These are phyloP conservation scores for Catharanthus roseus DNA, from an alignment of 257 asterid species.

Conservation along the genomic window DNA sequence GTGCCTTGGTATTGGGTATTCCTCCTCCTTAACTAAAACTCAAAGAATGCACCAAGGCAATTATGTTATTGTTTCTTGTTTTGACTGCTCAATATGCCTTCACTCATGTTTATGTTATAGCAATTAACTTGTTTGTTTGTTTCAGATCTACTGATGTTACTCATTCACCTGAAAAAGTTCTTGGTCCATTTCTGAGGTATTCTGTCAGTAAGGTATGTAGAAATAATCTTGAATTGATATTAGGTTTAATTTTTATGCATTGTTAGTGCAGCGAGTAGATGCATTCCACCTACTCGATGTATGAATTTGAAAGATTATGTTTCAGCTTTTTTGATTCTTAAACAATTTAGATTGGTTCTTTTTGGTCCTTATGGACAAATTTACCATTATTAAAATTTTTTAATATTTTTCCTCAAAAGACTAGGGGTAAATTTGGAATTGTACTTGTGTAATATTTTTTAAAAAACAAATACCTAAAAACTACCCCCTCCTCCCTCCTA, in stretches of 20 bases:
- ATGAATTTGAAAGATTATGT: background rate
- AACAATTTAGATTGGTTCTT: too few relatives aligned
- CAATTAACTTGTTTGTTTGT: constrained; percentile 15
- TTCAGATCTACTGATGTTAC: constrained; percentile 59
- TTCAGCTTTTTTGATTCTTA: too few relatives aligned
- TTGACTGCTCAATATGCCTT: background rate
- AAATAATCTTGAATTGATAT: background rate
- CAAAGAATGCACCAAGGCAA: background rate
- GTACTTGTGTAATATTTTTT: too few relatives aligned
- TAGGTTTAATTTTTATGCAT: background rate
- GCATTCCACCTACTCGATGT: background rate
- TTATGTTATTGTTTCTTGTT: constrained; percentile 10
- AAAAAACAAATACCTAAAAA: too few relatives aligned
- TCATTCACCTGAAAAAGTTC: constrained; percentile 80
- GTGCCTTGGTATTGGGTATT: constrained; percentile 94
- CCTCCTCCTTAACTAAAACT: constrained; percentile 11
- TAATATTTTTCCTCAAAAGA: too few relatives aligned
- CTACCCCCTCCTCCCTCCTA: too few relatives aligned
- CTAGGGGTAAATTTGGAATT: too few relatives aligned
- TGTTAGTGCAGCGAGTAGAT: background rate
- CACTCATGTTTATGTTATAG: background rate
- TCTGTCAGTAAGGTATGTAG: constrained; percentile 69
- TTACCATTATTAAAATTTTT: too few relatives aligned
- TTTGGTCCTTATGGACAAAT: too few relatives aligned
- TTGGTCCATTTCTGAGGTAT: constrained; percentile 63